These are phyloP conservation scores for Diaporthe sp. DNA, from an alignment of 2,329 filamentous ascomycete genomes.

Conservation along the genomic window DNA sequence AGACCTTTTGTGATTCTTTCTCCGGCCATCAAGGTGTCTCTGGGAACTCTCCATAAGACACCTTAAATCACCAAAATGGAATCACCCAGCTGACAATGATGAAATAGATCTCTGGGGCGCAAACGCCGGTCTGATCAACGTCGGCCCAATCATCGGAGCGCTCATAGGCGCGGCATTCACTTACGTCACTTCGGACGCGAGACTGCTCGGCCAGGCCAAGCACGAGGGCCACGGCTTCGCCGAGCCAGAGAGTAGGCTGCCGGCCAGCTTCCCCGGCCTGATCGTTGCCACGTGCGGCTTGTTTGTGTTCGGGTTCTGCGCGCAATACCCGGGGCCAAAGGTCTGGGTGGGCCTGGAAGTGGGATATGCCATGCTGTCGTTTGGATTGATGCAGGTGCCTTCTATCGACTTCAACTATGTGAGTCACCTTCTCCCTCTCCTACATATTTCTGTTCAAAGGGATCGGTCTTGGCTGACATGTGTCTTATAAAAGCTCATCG, in stretches of 20 bases:
- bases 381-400: slow-evolving; percentile 55
- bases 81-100: background rate
- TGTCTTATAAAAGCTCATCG: slow-evolving; percentile 66
- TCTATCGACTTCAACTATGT: slow-evolving; percentile 56
- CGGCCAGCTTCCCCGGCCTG: slow-evolving; percentile 48
- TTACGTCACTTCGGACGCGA: slow-evolving; percentile 43
- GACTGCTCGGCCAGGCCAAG: slow-evolving; percentile 39
- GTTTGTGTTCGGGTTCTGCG: slow-evolving; percentile 54
- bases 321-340: slow-evolving; percentile 46
- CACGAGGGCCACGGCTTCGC: slow-evolving; percentile 45
- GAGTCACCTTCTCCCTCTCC: slow-evolving; percentile 38
- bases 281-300: slow-evolving; percentile 49
- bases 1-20: background rate
- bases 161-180: slow-evolving; percentile 47
- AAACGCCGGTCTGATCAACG: slow-evolving; percentile 50
- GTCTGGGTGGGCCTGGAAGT: slow-evolving; percentile 52
- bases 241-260: slow-evolving; percentile 51
- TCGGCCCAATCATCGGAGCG: slow-evolving; percentile 50
- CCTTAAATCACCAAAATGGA: too few relatives aligned
- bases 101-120: slow-evolving; percentile 48
- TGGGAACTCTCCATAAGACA: background rate
- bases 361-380: slow-evolving; percentile 52
- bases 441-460: too few relatives aligned
- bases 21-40: background rate
- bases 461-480: background rate